Evolutionary conservation across 345 rosid species (phyloP).

Genomic region (Draba incana): DNA sequence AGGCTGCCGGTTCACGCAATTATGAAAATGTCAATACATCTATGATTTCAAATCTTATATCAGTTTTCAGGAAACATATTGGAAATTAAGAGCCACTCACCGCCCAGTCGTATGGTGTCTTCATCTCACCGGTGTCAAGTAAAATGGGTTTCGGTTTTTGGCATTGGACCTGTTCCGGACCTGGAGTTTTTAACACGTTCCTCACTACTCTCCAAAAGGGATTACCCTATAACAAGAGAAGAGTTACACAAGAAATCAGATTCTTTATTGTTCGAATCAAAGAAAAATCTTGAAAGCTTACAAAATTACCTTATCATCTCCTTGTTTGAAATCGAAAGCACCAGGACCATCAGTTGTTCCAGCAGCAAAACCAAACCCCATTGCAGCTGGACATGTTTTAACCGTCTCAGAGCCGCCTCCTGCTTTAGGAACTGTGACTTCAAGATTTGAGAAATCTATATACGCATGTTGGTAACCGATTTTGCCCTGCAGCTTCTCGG

Average conservation of each 20-base stretch:
- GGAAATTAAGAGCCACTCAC: constrained; percentile 51
- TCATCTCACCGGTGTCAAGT: constrained; percentile 99
- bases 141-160: constrained; percentile 94
- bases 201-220: constrained; percentile 91
- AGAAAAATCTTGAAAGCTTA: constrained; percentile 38
- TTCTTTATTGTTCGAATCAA: constrained; percentile 3
- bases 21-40: not conserved
- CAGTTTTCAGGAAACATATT: not conserved
- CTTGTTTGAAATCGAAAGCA: constrained; percentile 98
- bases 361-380: constrained; percentile 98
- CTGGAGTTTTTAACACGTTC: constrained; percentile 70
- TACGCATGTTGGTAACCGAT: constrained; percentile 77
- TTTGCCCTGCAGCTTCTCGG: constrained; percentile 70
- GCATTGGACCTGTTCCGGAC: constrained; percentile 68
- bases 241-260: not conserved
- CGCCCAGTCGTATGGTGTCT: constrained; percentile 93
- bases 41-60: not conserved
- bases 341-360: constrained; percentile 99
- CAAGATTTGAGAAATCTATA: constrained; percentile 81
- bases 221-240: constrained; percentile 62
- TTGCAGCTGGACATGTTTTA: constrained; percentile 93
- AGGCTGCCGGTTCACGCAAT: constrained; percentile 58
- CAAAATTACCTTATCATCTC: constrained; percentile 73
- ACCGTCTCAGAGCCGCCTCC: constrained; percentile 73
- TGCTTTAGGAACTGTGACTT: constrained; percentile 62